Base-by-base conservation (phyloP, 768 basidiomycete genomes). In the Termitomyces bulborhizus region DNA sequence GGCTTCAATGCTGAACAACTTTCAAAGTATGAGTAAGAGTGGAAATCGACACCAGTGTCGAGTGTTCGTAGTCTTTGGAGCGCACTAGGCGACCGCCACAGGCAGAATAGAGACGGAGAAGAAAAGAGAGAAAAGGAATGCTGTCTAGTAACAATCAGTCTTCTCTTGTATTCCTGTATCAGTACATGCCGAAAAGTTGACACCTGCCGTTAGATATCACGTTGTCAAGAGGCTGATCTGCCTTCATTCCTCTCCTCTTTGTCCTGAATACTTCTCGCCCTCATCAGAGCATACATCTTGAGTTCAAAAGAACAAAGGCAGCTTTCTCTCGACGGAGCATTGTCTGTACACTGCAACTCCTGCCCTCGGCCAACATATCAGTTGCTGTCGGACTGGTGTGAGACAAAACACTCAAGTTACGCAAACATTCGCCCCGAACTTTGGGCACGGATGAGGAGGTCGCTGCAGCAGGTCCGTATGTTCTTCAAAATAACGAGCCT, bases 1-100 rank as follows among this genome's bases (percentile, higher is more conserved):
- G 64, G 68, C 64, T 63, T 64, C 65, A 69, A 63, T 65, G 65
- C 59, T 59, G 58, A 56, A 60, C 45, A 60, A 6, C 62, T 65
- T 65, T 61, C 60, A 62, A 62, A 60, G 58, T 59, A 44, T 54
- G 59, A 60, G 44, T 21, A 65, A 63, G 64, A 65, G 64, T 71
- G 66, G 67, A 69, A 74, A 75, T 73, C 69, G 77, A 80, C 78
- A 77, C 78, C 77, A 75, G 78, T 75, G 77, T 76, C 78, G 77
- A 69, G 73, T 66, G 66, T 73, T 69, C 66, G 71, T 68, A 71
- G 70, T 69, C 72, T 69, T 64, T 57, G 61, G 55, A 67, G 57
- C 71, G 75, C 75, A 71, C 75, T 75, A 69, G 76, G 75, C 76
- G 73, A 63, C 68, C 58, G 66, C 60, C 66, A 65, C 59, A 62